A percentile compares a stretch with the other conserved stretches of the same genome.
These are phyloP conservation scores for Physcomitrium patens DNA, from an alignment of 225 moss, liverwort and hornwort genomes.

Conservation along the genomic window DNA sequence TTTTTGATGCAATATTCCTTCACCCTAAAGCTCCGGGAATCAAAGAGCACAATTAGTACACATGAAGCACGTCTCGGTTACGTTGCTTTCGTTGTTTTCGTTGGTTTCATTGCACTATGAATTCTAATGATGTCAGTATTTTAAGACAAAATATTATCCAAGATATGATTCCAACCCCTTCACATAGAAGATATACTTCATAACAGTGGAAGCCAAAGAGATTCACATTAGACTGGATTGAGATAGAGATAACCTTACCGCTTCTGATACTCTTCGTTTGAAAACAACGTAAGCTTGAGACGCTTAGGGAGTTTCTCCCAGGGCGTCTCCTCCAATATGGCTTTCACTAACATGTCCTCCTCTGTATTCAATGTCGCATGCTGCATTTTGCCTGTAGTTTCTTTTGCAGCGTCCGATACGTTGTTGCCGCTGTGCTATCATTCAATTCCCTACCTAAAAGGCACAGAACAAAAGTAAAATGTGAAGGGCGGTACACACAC, in stretches of 20 bases:
- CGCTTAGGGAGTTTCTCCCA: constrained; percentile 89
- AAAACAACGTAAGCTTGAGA: constrained; percentile 59
- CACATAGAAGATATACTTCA: constrained; percentile 5
- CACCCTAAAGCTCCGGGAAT: constrained; percentile 41
- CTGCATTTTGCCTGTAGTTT: constrained; percentile 58
- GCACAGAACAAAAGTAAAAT: background rate
- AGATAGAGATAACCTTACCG: constrained; percentile 44
- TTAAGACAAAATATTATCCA: background rate
- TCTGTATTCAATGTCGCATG: constrained; percentile 57
- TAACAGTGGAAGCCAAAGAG: background rate
- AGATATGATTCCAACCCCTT: background rate
- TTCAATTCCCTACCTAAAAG: constrained; percentile 13
- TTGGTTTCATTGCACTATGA: background rate
- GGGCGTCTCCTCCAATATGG: constrained; percentile 64
- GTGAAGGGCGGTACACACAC: background rate
- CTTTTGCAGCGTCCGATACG: constrained; percentile 7
- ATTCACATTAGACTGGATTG: background rate
- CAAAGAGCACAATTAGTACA: constrained; percentile 15
- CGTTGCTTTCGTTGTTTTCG: background rate
- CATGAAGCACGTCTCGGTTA: background rate
- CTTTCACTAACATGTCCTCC: constrained; percentile 79
- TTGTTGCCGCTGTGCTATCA: constrained; percentile 7
- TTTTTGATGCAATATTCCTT: constrained; percentile 90
- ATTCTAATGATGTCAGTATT: background rate
- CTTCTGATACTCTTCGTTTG: constrained; percentile 78